Conservation (phyloP, 2,329 filamentous ascomycete genomes). For the Drechslerella coelobrocha region DNA sequence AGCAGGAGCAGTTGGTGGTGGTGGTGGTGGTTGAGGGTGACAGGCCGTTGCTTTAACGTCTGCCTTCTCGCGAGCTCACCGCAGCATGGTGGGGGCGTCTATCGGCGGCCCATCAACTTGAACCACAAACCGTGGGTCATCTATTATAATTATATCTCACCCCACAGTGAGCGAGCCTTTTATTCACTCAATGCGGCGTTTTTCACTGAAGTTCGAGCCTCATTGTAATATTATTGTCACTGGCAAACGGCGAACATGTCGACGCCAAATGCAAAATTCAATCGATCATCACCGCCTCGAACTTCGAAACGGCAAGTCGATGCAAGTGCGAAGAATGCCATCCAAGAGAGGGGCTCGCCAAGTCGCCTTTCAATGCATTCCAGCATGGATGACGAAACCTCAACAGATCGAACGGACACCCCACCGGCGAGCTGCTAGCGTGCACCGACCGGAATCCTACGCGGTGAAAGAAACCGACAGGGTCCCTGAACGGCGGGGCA, state of each 20-base stretch:
- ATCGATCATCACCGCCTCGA: not conserved
- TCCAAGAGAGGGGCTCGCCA: constrained; percentile 26
- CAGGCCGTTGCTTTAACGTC: not conserved
- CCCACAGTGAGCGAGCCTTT: too few species aligned
- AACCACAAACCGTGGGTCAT: too few species aligned
- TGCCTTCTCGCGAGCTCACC: constrained; percentile 11
- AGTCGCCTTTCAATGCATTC: constrained; percentile 15
- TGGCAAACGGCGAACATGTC: not conserved
- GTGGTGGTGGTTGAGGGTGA: constrained; percentile 5
- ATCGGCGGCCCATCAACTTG: not conserved
- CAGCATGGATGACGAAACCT: constrained; percentile 36
- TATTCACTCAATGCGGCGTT: too few species aligned
- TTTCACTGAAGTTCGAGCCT: too few species aligned
- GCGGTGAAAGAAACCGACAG: constrained; percentile 9
- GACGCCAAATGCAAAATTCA: not conserved
- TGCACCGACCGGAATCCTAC: constrained; percentile 15
- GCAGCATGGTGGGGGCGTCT: constrained; percentile 23
- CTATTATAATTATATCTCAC: too few species aligned
- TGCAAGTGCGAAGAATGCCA: constrained; percentile 11
- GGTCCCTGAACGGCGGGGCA: constrained; percentile 19
- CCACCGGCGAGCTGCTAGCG: constrained; percentile 7
- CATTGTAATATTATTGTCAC: not conserved
- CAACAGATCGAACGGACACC: constrained; percentile 16
- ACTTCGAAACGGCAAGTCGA: constrained; percentile 38
- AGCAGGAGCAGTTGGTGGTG: constrained; percentile 13